A percentile compares a stretch with the other conserved stretches of the same genome.
Conservation (phyloP, 257 asterid species). For the Sherardia arvensis region DNA sequence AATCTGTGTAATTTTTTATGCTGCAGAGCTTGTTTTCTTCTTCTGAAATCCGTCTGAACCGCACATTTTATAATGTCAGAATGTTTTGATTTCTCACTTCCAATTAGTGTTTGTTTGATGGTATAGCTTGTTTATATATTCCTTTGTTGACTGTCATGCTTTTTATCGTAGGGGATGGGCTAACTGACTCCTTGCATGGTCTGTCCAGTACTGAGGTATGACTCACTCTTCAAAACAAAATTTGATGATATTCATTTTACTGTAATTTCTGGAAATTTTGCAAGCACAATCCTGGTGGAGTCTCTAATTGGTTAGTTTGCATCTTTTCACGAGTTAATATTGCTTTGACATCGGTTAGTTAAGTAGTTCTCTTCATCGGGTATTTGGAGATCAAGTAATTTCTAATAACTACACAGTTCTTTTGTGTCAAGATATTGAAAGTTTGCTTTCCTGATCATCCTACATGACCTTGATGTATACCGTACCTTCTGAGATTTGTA, state of each 20-base stretch:
- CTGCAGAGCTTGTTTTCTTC: neutral
- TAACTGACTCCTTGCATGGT: constrained; percentile 62
- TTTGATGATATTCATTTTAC: neutral
- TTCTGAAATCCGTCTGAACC: neutral
- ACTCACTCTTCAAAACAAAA: neutral
- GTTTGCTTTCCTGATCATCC: neutral
- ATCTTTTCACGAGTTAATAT: neutral
- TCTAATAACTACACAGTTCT: neutral
- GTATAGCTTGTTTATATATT: neutral
- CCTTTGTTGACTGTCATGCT: constrained; percentile 3
- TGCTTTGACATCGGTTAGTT: neutral
- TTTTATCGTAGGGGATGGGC: constrained; percentile 69
- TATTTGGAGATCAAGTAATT: neutral
- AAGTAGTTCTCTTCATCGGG: neutral
- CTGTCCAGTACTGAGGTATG: constrained; percentile 68
- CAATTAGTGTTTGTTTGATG: neutral
- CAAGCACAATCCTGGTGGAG: neutral
- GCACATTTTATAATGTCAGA: too few relatives aligned
- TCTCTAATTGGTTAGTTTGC: neutral
- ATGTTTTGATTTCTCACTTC: neutral
- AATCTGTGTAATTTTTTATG: neutral
- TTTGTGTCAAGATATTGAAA: neutral
- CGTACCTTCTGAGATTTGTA: constrained; percentile 16
- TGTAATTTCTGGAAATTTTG: neutral
- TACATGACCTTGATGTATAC: neutral